phyloP scores from a whole-genome alignment of 2,329 filamentous ascomycete species.

The Fusarium pseudoanthophilum region DNA sequence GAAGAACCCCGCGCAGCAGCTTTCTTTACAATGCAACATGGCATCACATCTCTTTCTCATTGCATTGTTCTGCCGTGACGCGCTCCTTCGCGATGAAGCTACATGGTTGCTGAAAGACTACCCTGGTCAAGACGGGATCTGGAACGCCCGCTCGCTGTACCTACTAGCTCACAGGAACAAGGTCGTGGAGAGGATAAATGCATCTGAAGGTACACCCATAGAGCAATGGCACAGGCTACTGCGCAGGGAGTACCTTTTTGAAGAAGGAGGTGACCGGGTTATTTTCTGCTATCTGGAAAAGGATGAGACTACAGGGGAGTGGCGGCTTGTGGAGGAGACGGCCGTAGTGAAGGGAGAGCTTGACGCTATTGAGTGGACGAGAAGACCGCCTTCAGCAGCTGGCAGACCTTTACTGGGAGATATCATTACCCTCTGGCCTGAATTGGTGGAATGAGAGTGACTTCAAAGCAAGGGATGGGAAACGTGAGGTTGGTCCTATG shows the following conservation, averaged over 20 bases:
- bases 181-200: constrained; percentile 44
- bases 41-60: constrained; percentile 40
- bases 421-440: constrained; percentile 12
- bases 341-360: constrained; percentile 19
- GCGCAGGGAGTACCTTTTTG: constrained; percentile 50
- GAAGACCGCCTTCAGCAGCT: constrained; percentile 23
- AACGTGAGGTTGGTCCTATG: not conserved
- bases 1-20: constrained; percentile 29
- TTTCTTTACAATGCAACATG: constrained; percentile 46
- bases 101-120: constrained; percentile 48
- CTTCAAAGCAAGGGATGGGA: not conserved
- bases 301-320: constrained; percentile 23
- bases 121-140: constrained; percentile 49
- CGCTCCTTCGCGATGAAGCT: constrained; percentile 48
- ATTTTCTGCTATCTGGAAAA: constrained; percentile 47
- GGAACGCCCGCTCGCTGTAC: constrained; percentile 45
- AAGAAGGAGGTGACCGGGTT: constrained; percentile 48
- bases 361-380: constrained; percentile 28
- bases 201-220: constrained; percentile 39
- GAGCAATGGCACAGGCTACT: constrained; percentile 49
- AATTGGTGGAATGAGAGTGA: not conserved
- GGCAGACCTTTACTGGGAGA: constrained; percentile 33
- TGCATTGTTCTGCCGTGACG: constrained; percentile 48
- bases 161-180: constrained; percentile 42
- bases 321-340: constrained; percentile 35